Percentiles rank a stretch among this genome's conserved stretches.
Conservation (phyloP, 2,329 filamentous ascomycete species). For the Ustulina deusta region DNA sequence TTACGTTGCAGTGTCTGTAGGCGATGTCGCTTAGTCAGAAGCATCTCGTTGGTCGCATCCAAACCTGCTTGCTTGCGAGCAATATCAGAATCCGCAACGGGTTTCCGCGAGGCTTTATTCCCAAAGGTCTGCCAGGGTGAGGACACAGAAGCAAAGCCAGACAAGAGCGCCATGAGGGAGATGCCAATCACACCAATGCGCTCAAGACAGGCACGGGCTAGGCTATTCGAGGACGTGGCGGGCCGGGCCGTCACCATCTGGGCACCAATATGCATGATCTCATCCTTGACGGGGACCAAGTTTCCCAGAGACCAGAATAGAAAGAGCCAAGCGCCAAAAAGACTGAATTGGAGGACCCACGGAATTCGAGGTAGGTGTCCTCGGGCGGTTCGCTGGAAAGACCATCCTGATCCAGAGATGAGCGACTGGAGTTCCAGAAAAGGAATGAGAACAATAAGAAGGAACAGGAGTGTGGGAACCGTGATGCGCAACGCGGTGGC, state of each 20-base stretch:
- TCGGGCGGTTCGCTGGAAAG: constrained; percentile 68
- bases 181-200: constrained; percentile 87
- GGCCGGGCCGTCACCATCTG: constrained; percentile 56
- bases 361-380: constrained; percentile 69
- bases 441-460: constrained; percentile 81
- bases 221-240: constrained; percentile 53
- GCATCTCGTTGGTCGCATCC: constrained; percentile 82
- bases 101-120: constrained; percentile 66
- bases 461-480: constrained; percentile 75
- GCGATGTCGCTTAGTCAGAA: constrained; percentile 78
- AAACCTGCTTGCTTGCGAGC: constrained; percentile 82
- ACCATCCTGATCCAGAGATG: constrained; percentile 68
- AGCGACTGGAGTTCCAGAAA: constrained; percentile 81
- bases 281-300: constrained; percentile 62
- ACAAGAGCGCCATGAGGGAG: constrained; percentile 86
- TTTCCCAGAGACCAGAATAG: constrained; percentile 82
- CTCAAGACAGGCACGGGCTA: constrained; percentile 69
- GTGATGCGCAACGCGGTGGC: constrained; percentile 75
- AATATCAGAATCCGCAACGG: constrained; percentile 79
- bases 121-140: constrained; percentile 87
- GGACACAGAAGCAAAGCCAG: constrained; percentile 89
- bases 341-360: constrained; percentile 71
- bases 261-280: constrained; percentile 58
- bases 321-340: constrained; percentile 77
- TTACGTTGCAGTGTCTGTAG: constrained; percentile 78